These are phyloP conservation scores for Thinopyrum elongatum DNA, from an alignment of 176 grass and related monocot species.

Conservation along the genomic window DNA sequence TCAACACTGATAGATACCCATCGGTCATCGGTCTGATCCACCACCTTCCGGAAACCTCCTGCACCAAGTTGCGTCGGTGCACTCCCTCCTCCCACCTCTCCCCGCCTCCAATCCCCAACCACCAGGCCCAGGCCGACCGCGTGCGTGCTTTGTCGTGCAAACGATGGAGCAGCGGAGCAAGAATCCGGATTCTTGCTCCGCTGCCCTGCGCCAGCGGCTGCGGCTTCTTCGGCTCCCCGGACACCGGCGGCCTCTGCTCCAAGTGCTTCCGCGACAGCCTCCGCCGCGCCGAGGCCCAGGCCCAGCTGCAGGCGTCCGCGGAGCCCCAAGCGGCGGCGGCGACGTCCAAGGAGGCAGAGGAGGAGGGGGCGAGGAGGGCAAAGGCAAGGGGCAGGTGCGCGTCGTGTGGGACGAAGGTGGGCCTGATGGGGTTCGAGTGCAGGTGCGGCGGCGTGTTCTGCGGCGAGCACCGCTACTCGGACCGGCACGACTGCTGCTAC, in stretches of 20 bases:
- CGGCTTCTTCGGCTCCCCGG: slow-evolving; percentile 63
- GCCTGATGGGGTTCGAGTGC: slow-evolving; percentile 70
- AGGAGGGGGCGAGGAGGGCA: not conserved
- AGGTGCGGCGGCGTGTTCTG: slow-evolving; percentile 73
- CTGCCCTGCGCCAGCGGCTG: slow-evolving; percentile 64
- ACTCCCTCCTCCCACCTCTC: not conserved
- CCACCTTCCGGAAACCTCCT: slow-evolving; percentile 12
- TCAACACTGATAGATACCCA: not conserved
- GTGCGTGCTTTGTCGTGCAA: not conserved
- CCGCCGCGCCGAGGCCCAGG: slow-evolving; percentile 28
- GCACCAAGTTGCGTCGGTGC: slow-evolving; percentile 8
- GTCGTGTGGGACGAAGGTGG: slow-evolving; percentile 46
- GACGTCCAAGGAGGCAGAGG: not conserved
- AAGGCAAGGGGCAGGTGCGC: slow-evolving; percentile 18
- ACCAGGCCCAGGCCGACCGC: not conserved
- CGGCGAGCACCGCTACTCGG: slow-evolving; percentile 58
- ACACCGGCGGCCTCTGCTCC: slow-evolving; percentile 57
- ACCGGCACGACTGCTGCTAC: slow-evolving; percentile 59
- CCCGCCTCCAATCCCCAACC: not conserved
- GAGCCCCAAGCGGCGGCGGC: not conserved
- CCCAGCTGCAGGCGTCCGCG: not conserved
- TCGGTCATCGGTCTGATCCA: not conserved
- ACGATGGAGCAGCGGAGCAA: slow-evolving; percentile 48
- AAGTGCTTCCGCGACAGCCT: slow-evolving; percentile 56
- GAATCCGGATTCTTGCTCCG: slow-evolving; percentile 30